Percentiles rank a stretch among this genome's conserved stretches.
Evolutionary conservation across 2,329 filamentous ascomycete species (phyloP).

Genomic region (Cytospora mali): DNA sequence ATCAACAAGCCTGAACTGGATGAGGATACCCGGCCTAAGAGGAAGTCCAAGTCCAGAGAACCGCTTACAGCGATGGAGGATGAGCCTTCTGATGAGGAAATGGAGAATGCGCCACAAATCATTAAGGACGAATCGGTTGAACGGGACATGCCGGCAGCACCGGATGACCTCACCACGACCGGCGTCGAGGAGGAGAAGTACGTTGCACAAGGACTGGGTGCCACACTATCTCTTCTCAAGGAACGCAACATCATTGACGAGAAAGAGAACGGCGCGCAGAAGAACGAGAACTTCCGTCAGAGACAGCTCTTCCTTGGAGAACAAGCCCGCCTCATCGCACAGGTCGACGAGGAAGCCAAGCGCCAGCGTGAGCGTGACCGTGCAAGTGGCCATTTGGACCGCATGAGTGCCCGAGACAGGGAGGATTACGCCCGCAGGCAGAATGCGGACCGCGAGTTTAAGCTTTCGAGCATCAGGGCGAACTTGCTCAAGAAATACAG

Average conservation of each 20-base stretch:
- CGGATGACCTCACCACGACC: slow-evolving; percentile 60
- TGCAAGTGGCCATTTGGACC: slow-evolving; percentile 75
- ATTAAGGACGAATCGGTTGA: slow-evolving; percentile 50
- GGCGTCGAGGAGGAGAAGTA: slow-evolving; percentile 86
- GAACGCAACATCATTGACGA: slow-evolving; percentile 81
- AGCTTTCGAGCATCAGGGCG: slow-evolving; percentile 78
- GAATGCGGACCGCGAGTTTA: slow-evolving; percentile 85
- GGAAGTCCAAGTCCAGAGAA: slow-evolving; percentile 45
- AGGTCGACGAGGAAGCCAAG: slow-evolving; percentile 77
- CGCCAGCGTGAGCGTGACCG: slow-evolving; percentile 88
- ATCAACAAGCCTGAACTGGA: slow-evolving; percentile 68
- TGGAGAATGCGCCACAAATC: slow-evolving; percentile 53
- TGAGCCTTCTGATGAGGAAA: slow-evolving; percentile 49
- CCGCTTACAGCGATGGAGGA: slow-evolving; percentile 48
- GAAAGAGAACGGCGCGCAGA: slow-evolving; percentile 57
- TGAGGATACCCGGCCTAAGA: slow-evolving; percentile 55
- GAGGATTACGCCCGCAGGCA: slow-evolving; percentile 88
- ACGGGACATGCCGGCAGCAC: slow-evolving; percentile 46
- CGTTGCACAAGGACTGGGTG: slow-evolving; percentile 76
- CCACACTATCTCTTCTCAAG: slow-evolving; percentile 78
- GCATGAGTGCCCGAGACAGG: slow-evolving; percentile 87
- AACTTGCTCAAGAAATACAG: slow-evolving; percentile 89
- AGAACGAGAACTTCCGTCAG: slow-evolving; percentile 69
- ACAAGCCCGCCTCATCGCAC: slow-evolving; percentile 72
- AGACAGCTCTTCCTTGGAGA: slow-evolving; percentile 79